phyloP scores from a whole-genome alignment of 192 early-diverging fungal genomes.

The Coemansia umbellata region DNA sequence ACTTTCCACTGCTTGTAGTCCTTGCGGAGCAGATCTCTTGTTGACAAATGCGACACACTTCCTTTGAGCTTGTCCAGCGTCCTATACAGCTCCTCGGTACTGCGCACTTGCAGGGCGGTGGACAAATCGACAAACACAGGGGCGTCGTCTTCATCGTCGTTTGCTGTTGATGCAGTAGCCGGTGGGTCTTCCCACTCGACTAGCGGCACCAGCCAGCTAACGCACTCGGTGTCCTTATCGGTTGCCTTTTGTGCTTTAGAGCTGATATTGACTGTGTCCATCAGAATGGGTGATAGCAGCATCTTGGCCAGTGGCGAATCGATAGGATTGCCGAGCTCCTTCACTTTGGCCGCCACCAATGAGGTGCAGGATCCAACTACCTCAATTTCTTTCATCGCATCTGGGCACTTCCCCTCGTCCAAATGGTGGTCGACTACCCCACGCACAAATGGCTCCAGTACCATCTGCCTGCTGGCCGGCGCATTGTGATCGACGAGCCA shows the following conservation, averaged over 20 bases:
- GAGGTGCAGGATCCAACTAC: slow-evolving; percentile 41
- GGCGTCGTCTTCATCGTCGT: not conserved
- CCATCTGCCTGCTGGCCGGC: slow-evolving; percentile 25
- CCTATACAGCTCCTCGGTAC: slow-evolving; percentile 18
- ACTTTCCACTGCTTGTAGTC: slow-evolving; percentile 53
- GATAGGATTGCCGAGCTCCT: not conserved
- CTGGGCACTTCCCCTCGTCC: slow-evolving; percentile 28
- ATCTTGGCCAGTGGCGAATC: slow-evolving; percentile 25
- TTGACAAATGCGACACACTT: slow-evolving; percentile 25
- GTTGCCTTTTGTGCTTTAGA: slow-evolving; percentile 20
- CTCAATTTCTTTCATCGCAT: slow-evolving; percentile 14
- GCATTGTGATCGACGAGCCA: slow-evolving; percentile 49
- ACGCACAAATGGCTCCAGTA: slow-evolving; percentile 28
- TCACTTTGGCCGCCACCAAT: slow-evolving; percentile 17
- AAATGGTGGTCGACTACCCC: slow-evolving; percentile 50
- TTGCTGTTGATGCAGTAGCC: not conserved
- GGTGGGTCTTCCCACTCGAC: slow-evolving; percentile 15
- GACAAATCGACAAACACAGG: not conserved
- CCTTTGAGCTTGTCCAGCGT: slow-evolving; percentile 36
- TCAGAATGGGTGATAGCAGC: slow-evolving; percentile 32
- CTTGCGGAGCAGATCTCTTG: slow-evolving; percentile 43
- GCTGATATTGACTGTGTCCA: slow-evolving; percentile 33
- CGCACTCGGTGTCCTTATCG: slow-evolving; percentile 15
- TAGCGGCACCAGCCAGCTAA: slow-evolving; percentile 21
- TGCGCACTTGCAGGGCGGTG: slow-evolving; percentile 7